Base-by-base conservation (phyloP, 345 rosid genomes). In the Raphanus sativus region DNA sequence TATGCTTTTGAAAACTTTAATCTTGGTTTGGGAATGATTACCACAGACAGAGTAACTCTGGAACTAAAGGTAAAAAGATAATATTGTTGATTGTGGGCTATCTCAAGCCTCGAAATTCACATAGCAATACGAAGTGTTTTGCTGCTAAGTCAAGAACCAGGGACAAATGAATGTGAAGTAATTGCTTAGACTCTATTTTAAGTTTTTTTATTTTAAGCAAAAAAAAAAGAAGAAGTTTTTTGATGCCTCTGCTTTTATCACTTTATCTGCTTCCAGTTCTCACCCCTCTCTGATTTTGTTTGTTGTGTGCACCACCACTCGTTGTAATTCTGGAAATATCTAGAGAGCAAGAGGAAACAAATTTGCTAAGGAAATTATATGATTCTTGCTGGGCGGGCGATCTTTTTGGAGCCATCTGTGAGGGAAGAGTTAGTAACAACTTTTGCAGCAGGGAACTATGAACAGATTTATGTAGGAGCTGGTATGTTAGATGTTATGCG, bases 21-120 rank as follows among this genome's bases (percentile, higher is more conserved):
- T 45, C 10, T 59, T 6, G 30, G 21, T 2, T 8, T 73, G 42
- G 62, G 4, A 59, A 66, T 71, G 9, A 33, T 72, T 58, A 73
- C 85, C 56, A n/a, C 54, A 48, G 8, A 48, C 86, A 95, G 97
- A 92, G 99, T 77, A 91, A 92, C 71, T 95, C 96, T 0, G 96
- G 98, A 81, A 90, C 90, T 34, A 89, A 90, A 86, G 98, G 96
- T 26, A 90, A 94, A 89, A 94, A 82, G 96, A 92, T 83, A 97
- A 92, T 85, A 94, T 95, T 84, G 97, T 97, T 81, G 91, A 96
- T 84, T 58, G 30, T 25, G 59, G 70, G 50, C 24, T 52, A 8
- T 52, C 24, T 52, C 11, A 54, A 1, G 10, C 9, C 59, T 16
- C 26, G 2, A 2, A 54, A 52, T 52, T 52, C 86, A 91, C 77